Base-by-base conservation (phyloP, 768 basidiomycete species). In the Lactarius akahatsu region DNA sequence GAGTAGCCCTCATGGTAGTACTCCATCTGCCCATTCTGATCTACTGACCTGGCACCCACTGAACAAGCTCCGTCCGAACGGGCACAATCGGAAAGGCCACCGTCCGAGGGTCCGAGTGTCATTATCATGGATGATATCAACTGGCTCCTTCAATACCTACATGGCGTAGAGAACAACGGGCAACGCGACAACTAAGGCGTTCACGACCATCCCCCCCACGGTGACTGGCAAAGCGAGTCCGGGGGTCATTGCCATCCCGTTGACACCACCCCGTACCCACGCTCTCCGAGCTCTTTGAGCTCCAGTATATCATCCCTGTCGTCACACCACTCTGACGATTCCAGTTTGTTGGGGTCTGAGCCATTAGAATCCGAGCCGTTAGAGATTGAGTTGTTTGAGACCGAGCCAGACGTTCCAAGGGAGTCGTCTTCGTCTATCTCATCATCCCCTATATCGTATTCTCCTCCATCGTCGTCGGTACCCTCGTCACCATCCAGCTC, bases 311-410 rank as follows among this genome's bases (percentile, higher is more conserved):
- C 83, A 0, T 85, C 80, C 72, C 69, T 85, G 58, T 83, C 83
- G 4, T 85, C 83, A 20, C 88, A 90, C 67, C 88, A 92, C 68
- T 93, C 92, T 0, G 91, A 94, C 63, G 91, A 91, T 69, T 77
- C 80, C 41, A 76, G 78, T 78, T 66, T 80, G 74, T 72, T 82
- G 78, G 80, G 73, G 65, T 71, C 72, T n/a, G 79, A 78, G 65
- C 68, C 75, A 13, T 76, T 54, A 18, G 60, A 52, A 16, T 36
- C 60, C 9, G 59, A 61, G 45, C 23, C 76, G 20, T 73, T 82
- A 78, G 80, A 74, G 66, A 71, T 72, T 5, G 60, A 61, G 23
- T 10, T 75, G 23, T 73, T 3, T 28, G 28, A 28, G 28, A 28
- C 28, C 28, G 28, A 28, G 28, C 28, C 28, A 3, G 28, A 28